These are phyloP conservation scores for Chlamydomonas asymmetrica DNA, from an alignment of 139 green algal genomes.

Conservation along the genomic window DNA sequence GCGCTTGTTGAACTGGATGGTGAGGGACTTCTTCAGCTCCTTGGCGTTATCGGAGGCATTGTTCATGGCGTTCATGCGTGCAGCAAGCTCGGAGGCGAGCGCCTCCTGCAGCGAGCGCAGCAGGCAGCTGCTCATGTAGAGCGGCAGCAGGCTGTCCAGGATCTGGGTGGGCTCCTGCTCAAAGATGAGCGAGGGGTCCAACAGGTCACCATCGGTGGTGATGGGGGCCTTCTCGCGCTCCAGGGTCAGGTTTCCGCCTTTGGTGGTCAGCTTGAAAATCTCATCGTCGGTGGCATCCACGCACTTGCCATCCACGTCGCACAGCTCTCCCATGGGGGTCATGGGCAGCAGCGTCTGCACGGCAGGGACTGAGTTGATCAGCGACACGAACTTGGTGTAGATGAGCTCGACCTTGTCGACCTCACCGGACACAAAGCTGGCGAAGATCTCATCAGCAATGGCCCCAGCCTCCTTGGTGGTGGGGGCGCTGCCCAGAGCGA, in stretches of 20 bases:
- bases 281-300: conserved; percentile 96
- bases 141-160: conserved; percentile 95
- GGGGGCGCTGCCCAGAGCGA: conserved; percentile 82
- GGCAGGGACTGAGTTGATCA: conserved; percentile 88
- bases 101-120: conserved; percentile 88
- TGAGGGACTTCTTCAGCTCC: conserved; percentile 87
- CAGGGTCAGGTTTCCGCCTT: conserved; percentile 85
- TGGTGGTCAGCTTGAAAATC: conserved; percentile 81
- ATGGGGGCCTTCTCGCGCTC: conserved; percentile 83
- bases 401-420: conserved; percentile 95
- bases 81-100: conserved; percentile 96
- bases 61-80: conserved; percentile 99
- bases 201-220: conserved; percentile 48
- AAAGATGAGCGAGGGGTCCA: conserved; percentile 93
- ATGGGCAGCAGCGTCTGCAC: conserved; percentile 97
- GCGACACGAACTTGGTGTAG: conserved; percentile 98
- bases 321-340: conserved; percentile 89
- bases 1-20: conserved; percentile 89
- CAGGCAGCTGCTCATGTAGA: conserved; percentile 97
- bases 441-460: conserved; percentile 96
- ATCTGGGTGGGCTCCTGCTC: conserved; percentile 99
- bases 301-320: conserved; percentile 94
- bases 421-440: conserved; percentile 91
- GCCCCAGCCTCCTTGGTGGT: conserved; percentile 96
- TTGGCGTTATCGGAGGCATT: conserved; percentile 95